Evolutionary conservation across 345 rosid species (phyloP).

Genomic region (Dovyalis caffra): DNA sequence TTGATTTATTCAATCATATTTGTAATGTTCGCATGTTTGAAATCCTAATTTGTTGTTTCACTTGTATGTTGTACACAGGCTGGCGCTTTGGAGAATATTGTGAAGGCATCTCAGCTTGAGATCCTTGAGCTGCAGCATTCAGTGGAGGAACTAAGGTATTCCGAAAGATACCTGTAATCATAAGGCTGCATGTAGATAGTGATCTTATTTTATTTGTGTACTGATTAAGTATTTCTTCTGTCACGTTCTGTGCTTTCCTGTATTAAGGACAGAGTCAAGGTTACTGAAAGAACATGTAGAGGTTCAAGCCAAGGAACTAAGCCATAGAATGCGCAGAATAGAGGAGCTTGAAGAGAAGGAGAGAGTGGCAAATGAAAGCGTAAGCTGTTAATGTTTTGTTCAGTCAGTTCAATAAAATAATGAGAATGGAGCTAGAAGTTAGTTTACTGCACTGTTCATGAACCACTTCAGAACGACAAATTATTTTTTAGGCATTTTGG

Average conservation of each 20-base stretch:
- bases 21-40: not conserved
- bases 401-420: not conserved
- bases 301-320: conserved; percentile 76
- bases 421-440: too few relatives aligned
- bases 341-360: conserved; percentile 91
- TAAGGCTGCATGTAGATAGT: not conserved
- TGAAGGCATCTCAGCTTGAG: conserved; percentile 88
- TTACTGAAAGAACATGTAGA: conserved; percentile 66
- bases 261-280: conserved; percentile 77
- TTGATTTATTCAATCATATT: not conserved
- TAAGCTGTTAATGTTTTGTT: conserved; percentile 34
- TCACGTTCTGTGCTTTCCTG: conserved; percentile 22
- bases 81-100: conserved; percentile 88
- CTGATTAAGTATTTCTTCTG: conserved; percentile 23
- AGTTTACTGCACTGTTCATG: not conserved
- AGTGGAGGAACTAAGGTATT: conserved; percentile 77
- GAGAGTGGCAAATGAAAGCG: conserved; percentile 90
- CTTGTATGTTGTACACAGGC: conserved; percentile 50
- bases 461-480: not conserved
- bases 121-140: conserved; percentile 72
- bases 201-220: not conserved
- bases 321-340: conserved; percentile 58
- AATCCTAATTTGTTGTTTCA: conserved; percentile 11
- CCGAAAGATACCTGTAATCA: not conserved
- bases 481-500: not conserved